Percentiles rank a stretch among this genome's conserved stretches.
Conservation (phyloP, 2,329 filamentous ascomycete species). For the Diplodia intermedia region DNA sequence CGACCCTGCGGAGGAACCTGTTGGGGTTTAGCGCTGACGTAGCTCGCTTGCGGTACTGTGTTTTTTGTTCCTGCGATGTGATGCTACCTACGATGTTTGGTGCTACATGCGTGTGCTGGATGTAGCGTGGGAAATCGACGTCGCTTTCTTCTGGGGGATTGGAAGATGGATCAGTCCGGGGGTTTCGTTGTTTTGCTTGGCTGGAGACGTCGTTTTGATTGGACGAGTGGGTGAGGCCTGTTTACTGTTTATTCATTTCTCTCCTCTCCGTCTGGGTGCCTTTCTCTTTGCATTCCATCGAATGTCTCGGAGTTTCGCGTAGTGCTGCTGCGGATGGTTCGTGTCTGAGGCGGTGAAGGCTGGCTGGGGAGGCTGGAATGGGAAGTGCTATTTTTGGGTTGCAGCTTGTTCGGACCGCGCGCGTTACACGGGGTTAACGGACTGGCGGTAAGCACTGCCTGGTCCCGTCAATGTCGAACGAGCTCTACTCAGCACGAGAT, state of each 20-base stretch:
- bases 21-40: not conserved
- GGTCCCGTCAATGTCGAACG: not conserved
- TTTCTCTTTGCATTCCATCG: not conserved
- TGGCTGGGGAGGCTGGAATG: not conserved
- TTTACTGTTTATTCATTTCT: not conserved
- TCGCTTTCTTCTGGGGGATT: not conserved
- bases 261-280: not conserved
- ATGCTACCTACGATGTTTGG: not conserved
- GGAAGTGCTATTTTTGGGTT: not conserved
- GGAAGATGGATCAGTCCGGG: not conserved
- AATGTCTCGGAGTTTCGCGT: not conserved
- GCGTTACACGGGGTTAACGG: not conserved
- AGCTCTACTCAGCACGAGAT: not conserved
- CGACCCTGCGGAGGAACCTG: slow-evolving; percentile 1
- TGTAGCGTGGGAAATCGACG: no score
- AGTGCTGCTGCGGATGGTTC: not conserved
- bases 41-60: not conserved
- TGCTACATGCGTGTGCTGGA: no score
- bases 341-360: not conserved
- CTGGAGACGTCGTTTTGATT: no score
- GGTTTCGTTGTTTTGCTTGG: no score
- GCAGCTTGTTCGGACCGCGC: not conserved
- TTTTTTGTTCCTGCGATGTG: not conserved
- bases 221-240: not conserved
- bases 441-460: not conserved